Evolutionary conservation across 2,329 filamentous ascomycete species (phyloP), one percentile per base, ranked within the genome.

Genomic region (Colletotrichum viniferum): DNA sequence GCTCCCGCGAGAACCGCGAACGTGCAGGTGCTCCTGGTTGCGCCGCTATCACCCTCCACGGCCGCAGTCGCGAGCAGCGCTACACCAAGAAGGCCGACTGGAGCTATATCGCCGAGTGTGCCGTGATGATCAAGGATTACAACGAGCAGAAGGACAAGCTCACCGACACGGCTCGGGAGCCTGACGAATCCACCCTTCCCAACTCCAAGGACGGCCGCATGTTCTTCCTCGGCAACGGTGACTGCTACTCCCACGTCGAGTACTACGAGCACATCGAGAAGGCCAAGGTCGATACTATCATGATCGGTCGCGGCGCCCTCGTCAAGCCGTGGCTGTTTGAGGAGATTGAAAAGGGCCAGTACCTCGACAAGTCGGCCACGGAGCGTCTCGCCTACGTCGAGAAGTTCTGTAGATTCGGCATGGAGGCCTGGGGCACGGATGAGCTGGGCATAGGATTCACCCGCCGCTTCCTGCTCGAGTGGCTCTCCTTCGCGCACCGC

Each of bases 311-410:
- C 76, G 97, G 97, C 72, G 97, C 97, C 12, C 90, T 99, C 74
- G 95, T 98, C 86, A 99, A 99, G 86, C 97, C 97, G 1, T 99
- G 97, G 97, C 89, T 99, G 77, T 99, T 98, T 82, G 97, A 99
- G 84, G 97, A 99, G 85, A 98, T 99, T 71, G 92, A 95, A 79
- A 91, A 92, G 77, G 94, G 94, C 7, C 97, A 98, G 85, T 98
- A 98, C 82, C 91, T 99, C 52, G 97, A 99, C 88, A 99, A 99
- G 85, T 95, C 95, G 4, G 94, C 96, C 4, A 90, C 92, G 7
- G 96, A 99, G 87, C 94, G 97, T 73, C 90, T 99, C 34, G 86
- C 88, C 43, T 96, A 98, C 81, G 88, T 99, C 43, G 95, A 98
- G 85, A 95, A 96, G 81, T 99, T 98, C 82, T 94, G 92, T 71